Base-by-base conservation (phyloP, 805 yeast genomes). In the Wickerhamiella alocasiicola region DNA sequence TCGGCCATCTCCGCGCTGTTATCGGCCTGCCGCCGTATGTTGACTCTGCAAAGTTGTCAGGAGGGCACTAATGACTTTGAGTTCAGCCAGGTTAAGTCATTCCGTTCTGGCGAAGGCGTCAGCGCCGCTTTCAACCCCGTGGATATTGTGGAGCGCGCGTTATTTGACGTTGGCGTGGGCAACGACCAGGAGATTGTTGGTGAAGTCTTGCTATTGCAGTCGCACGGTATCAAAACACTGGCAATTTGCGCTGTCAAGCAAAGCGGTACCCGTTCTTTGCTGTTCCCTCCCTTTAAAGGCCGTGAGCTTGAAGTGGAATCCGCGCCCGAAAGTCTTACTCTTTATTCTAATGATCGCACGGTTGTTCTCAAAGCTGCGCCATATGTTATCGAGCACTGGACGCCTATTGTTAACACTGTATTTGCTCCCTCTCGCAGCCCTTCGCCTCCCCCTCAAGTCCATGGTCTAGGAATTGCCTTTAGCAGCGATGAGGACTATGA, bases 41-140 rank as follows among this genome's bases (percentile, higher is more conserved):
- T 44, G 16, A 33, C 39, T 5, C 29, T 34, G 17, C 44, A 41
- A 11, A 31, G 31, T 19, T 25, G 26, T 17, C 30, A 23, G 3
- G 36, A 41, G 29, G 36, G 35, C 31, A 9, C 39, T 24, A 41
- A 41, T 27, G 32, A 35, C 18, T 37, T 42, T 27, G 45, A 39
- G 21, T 44, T 46, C 34, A 32, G 41, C 27, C 20, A 26, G 20
- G 49, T 39, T 25, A 43, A 34, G 30, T 18, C 38, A 29, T 36
- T 46, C 31, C 29, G 30, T 2, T 27, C 45, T 4, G 44, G 44
- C 18, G 30, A 39, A 19, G 39, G 43, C 6, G 44, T 43, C 3
- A 17, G 39, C 12, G 46, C 49, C n/a, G 31, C 45, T 9, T 44
- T 46, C 24, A 44, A 46, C 29, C 44, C 49, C 1, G 30, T 36